phyloP scores from a whole-genome alignment of 257 asterid species.

The Cinchona pubescens region DNA sequence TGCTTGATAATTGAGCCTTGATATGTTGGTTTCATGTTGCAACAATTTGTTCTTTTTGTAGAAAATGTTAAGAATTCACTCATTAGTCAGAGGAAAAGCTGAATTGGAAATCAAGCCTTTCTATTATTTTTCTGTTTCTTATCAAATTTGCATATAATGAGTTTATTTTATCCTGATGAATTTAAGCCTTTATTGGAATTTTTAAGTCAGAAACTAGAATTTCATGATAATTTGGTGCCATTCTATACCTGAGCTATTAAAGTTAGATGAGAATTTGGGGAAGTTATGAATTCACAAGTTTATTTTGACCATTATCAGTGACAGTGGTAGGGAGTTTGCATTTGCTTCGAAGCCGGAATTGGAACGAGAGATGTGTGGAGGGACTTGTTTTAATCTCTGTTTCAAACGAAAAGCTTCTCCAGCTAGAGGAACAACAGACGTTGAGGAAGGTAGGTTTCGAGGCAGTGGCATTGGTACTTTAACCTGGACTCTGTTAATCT shows the following conservation, averaged over 20 bases:
- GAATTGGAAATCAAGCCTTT: no score
- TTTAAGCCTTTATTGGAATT: no score
- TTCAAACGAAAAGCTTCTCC: constrained; percentile 20
- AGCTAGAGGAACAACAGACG: constrained; percentile 23
- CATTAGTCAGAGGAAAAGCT: no score
- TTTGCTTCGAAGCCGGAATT: not conserved
- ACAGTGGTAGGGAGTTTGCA: constrained; percentile 9
- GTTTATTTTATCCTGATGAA: not conserved
- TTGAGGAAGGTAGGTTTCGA: constrained; percentile 53
- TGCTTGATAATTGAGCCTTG: not conserved
- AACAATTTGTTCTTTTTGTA: not conserved
- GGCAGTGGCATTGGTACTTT: constrained; percentile 6
- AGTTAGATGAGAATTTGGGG: not conserved
- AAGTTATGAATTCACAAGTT: not conserved
- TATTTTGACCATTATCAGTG: constrained; percentile 4
- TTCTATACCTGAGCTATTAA: not conserved
- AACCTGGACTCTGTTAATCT: not conserved
- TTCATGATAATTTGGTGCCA: no score
- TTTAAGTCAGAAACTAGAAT: not conserved
- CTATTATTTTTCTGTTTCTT: not conserved
- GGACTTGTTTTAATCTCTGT: not conserved
- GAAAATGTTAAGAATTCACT: no score
- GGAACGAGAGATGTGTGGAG: not conserved
- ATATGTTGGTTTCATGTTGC: not conserved
- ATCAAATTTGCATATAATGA: no score